phyloP scores from a whole-genome alignment of 2,329 filamentous ascomycete genomes.

The Clarireedia monteithiana region DNA sequence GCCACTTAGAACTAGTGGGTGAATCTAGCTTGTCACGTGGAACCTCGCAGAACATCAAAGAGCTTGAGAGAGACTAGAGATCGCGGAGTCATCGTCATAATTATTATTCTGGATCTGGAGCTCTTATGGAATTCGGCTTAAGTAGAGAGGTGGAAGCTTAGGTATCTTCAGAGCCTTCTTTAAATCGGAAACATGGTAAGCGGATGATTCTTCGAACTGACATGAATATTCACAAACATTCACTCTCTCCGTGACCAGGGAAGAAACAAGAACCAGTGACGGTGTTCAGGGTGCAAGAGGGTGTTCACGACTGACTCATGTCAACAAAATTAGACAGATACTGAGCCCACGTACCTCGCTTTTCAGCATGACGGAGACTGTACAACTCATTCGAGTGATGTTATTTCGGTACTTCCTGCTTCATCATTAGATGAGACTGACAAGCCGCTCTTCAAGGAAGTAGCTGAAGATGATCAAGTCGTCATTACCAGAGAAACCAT shows the following conservation, averaged over 20 bases:
- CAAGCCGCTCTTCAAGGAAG: conserved; percentile 48
- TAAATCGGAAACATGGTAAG: neutral
- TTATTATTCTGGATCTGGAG: too few relatives aligned
- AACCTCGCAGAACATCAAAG: too few relatives aligned
- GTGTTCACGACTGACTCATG: neutral
- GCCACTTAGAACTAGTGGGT: too few relatives aligned
- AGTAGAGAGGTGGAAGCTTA: too few relatives aligned
- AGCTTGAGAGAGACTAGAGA: too few relatives aligned
- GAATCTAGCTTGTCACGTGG: too few relatives aligned
- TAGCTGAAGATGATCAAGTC: conserved; percentile 42
- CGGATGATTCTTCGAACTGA: neutral
- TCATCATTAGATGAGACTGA: conserved; percentile 16
- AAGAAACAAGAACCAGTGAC: neutral
- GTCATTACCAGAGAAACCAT: conserved; percentile 59
- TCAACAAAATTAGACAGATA: neutral
- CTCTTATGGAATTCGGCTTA: too few relatives aligned
- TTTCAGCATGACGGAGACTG: conserved; percentile 15
- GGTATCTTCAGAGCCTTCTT: neutral
- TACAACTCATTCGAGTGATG: conserved; percentile 7
- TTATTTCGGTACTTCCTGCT: conserved; percentile 15
- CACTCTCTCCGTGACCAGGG: neutral
- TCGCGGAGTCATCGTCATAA: too few relatives aligned
- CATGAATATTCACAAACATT: neutral
- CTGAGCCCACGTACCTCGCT: conserved; percentile 7
- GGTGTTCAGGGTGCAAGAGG: neutral